Conservation (phyloP, 2,329 filamentous ascomycete genomes). For the Aureobasidium musti region DNA sequence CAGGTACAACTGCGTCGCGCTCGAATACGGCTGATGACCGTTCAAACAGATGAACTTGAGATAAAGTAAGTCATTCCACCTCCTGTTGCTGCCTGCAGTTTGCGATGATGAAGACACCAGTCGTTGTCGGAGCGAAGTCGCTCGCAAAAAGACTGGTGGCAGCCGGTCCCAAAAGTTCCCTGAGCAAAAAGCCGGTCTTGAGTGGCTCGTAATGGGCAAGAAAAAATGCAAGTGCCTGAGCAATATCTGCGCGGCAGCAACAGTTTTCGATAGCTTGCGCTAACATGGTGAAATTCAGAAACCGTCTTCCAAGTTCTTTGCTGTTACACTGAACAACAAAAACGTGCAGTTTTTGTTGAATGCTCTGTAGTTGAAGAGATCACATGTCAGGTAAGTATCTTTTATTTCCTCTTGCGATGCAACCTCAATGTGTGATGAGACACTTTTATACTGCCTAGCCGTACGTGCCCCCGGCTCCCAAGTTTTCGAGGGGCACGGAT, state of each 20-base stretch:
- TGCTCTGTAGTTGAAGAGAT: not conserved
- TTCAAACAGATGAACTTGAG: not conserved
- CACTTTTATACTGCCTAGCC: not conserved
- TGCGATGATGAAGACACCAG: not conserved
- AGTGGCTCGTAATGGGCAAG: not conserved
- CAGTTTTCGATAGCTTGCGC: not conserved
- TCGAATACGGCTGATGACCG: not conserved
- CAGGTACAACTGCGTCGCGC: no score
- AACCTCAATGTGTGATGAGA: not conserved
- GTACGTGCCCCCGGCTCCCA: not conserved
- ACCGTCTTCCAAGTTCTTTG: not conserved
- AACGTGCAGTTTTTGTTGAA: not conserved
- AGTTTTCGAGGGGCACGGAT: not conserved
- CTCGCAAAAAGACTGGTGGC: not conserved
- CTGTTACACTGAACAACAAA: not conserved
- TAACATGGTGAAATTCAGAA: not conserved
- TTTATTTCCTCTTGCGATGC: not conserved
- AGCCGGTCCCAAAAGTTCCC: not conserved
- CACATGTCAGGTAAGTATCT: not conserved
- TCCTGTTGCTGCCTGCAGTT: not conserved
- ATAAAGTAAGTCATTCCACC: not conserved
- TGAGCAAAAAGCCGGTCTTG: not conserved
- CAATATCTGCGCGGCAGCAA: not conserved
- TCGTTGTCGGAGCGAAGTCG: not conserved
- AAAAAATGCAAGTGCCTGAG: conserved; percentile 2